Conservation (phyloP, 2,329 filamentous ascomycete species). For the Cercospora zeina region DNA sequence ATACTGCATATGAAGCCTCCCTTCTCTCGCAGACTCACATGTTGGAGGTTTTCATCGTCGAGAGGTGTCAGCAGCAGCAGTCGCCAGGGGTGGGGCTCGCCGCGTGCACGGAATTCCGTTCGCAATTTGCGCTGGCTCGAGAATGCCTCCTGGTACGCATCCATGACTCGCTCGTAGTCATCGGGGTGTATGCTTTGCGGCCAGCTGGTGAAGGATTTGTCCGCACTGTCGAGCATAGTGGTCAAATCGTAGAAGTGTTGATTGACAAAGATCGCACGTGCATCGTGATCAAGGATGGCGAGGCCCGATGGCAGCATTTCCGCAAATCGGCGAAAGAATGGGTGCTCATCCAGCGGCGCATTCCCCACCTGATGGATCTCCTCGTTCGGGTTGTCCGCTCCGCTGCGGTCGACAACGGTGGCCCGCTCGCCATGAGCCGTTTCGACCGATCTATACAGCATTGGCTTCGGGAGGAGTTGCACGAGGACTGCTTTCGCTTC, state of each 20-base stretch:
- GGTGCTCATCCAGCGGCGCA: slow-evolving; percentile 41
- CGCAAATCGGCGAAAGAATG: slow-evolving; percentile 49
- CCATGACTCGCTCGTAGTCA: slow-evolving; percentile 50
- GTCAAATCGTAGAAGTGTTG: slow-evolving; percentile 51
- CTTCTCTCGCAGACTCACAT: slow-evolving; percentile 38
- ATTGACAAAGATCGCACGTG: slow-evolving; percentile 51
- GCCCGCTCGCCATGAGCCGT: slow-evolving; percentile 12
- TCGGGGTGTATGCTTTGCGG: slow-evolving; percentile 49
- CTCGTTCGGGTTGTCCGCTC: not conserved
- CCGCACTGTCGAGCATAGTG: slow-evolving; percentile 41
- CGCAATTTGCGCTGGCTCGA: slow-evolving; percentile 42
- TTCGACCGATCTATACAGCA: slow-evolving; percentile 21
- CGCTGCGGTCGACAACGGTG: slow-evolving; percentile 12
- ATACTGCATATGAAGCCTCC: slow-evolving; percentile 51
- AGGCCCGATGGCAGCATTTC: slow-evolving; percentile 50
- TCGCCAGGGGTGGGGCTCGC: slow-evolving; percentile 42
- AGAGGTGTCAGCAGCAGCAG: slow-evolving; percentile 48
- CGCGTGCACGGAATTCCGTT: slow-evolving; percentile 47
- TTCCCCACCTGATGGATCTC: slow-evolving; percentile 22
- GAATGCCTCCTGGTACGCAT: slow-evolving; percentile 48
- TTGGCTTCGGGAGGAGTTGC: slow-evolving; percentile 28
- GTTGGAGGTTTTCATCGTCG: slow-evolving; percentile 42
- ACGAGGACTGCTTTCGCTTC: slow-evolving; percentile 28
- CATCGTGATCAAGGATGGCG: slow-evolving; percentile 49
- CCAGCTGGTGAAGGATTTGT: slow-evolving; percentile 49